These are phyloP conservation scores for Emydomyces testavorans DNA, from an alignment of 2,329 filamentous ascomycete genomes.

Conservation along the genomic window DNA sequence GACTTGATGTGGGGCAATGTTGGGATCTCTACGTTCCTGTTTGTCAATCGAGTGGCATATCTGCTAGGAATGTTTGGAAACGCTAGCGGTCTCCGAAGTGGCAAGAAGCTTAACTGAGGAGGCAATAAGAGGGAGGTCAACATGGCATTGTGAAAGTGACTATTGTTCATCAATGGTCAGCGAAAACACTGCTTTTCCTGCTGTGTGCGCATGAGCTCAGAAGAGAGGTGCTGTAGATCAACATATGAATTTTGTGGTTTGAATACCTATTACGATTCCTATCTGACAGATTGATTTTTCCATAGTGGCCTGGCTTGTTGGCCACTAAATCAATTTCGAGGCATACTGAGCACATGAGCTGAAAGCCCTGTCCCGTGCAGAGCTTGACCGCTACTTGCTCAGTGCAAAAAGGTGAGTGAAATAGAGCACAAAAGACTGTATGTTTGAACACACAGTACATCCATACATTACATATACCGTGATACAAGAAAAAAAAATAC, in stretches of 20 bases:
- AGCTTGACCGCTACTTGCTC: neutral
- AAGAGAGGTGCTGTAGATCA: no score
- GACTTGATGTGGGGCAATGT: conserved; percentile 63
- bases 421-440: neutral
- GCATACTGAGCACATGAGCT: neutral
- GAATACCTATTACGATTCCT: no score
- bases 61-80: conserved; percentile 50
- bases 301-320: no score
- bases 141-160: neutral
- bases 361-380: neutral
- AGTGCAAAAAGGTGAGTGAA: neutral
- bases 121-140: neutral
- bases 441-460: neutral
- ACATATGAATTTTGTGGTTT: no score
- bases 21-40: conserved; percentile 50
- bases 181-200: no score
- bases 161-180: no score
- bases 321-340: neutral
- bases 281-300: no score
- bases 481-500: no score
- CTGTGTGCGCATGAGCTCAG: no score
- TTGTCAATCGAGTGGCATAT: conserved; percentile 47
- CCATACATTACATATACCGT: no score
- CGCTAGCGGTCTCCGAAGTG: conserved; percentile 19
- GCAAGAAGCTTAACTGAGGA: conserved; percentile 17